Conservation (phyloP, 768 basidiomycete species). For the Suillus plorans region DNA sequence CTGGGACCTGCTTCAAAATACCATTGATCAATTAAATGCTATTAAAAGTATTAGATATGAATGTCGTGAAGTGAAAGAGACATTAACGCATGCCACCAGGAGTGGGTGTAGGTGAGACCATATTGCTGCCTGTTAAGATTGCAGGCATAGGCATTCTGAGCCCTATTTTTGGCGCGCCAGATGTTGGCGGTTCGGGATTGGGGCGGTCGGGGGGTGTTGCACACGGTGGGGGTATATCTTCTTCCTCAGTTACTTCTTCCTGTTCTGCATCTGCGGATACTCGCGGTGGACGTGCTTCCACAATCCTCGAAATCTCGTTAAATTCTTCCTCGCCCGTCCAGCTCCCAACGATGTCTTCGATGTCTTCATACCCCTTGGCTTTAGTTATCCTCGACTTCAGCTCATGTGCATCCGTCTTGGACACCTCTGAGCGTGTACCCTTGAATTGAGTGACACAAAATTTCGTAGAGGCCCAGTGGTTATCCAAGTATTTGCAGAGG, state of each 20-base stretch:
- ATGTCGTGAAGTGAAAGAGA: not conserved
- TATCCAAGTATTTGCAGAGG: constrained; percentile 70
- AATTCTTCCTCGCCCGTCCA: constrained; percentile 68
- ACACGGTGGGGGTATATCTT: constrained; percentile 29
- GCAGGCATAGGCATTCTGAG: constrained; percentile 37
- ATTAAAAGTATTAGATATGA: not conserved
- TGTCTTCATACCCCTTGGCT: constrained; percentile 61
- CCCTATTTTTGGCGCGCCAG: constrained; percentile 46
- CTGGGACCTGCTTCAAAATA: not conserved
- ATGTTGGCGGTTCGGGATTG: constrained; percentile 59
- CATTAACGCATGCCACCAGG: constrained; percentile 13
- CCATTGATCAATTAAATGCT: not conserved
- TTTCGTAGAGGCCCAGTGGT: constrained; percentile 84
- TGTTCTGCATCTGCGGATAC: not conserved
- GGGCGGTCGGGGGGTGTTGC: constrained; percentile 51
- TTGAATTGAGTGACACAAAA: constrained; percentile 87
- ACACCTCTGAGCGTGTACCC: constrained; percentile 53
- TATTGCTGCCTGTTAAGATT: constrained; percentile 42
- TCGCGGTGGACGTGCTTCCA: constrained; percentile 32
- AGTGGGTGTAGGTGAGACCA: constrained; percentile 46
- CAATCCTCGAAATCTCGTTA: constrained; percentile 48
- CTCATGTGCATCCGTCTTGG: constrained; percentile 58
- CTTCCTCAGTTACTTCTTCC: constrained; percentile 28
- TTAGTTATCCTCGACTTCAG: constrained; percentile 53
- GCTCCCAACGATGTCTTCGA: constrained; percentile 49